phyloP scores from a whole-genome alignment of 768 basidiomycete species.

The Lentinula aciculospora region DNA sequence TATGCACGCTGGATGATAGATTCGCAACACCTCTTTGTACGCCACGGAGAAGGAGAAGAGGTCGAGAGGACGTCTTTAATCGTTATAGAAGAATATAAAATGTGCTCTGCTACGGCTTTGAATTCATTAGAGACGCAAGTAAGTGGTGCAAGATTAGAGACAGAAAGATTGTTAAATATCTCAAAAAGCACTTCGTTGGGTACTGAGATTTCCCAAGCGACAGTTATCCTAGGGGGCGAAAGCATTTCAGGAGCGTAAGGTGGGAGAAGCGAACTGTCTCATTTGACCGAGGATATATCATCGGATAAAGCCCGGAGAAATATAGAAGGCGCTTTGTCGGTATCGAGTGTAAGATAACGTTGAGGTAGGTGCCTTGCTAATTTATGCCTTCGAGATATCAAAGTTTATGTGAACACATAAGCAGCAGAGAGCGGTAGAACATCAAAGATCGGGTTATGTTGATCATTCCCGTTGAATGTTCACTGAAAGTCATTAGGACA shows the following conservation, averaged over 20 bases:
- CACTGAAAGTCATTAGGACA: not conserved
- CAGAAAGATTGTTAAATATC: conserved; percentile 37
- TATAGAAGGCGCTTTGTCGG: not conserved
- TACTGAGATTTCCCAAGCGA: conserved; percentile 20
- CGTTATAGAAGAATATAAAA: conserved; percentile 48
- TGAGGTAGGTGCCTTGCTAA: not conserved
- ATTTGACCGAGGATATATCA: not conserved
- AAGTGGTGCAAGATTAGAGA: conserved; percentile 31
- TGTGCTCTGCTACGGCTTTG: conserved; percentile 50
- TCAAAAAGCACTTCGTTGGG: conserved; percentile 53
- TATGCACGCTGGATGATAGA: conserved; percentile 42
- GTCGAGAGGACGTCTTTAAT: conserved; percentile 43
- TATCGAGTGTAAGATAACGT: not conserved
- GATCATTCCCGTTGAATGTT: not conserved
- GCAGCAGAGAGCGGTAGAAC: not conserved
- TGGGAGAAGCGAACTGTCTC: conserved; percentile 2
- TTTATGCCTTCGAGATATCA: not conserved
- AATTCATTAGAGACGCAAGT: conserved; percentile 41
- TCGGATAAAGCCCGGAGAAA: not conserved
- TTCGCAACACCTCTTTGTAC: conserved; percentile 45
- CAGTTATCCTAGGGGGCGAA: not conserved
- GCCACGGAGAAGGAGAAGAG: conserved; percentile 31
- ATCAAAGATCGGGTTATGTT: not conserved
- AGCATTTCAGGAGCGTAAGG: not conserved
- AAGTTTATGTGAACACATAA: not conserved